phyloP scores from a whole-genome alignment of 345 rosid species.

The Laguncularia racemosa region DNA sequence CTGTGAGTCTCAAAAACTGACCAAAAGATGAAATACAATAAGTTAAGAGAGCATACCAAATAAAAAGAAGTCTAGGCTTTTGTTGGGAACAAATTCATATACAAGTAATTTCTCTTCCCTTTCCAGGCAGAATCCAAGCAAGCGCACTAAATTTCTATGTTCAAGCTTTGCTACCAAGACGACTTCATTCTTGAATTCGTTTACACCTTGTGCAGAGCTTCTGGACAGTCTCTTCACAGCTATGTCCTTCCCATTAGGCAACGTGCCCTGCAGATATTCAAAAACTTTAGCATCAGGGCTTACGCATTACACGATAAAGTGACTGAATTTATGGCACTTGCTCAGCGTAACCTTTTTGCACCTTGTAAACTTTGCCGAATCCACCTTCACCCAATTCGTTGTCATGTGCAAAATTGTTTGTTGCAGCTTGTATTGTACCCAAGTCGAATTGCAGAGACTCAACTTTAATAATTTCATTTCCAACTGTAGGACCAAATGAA shows the following conservation, averaged over 20 bases:
- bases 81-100: conserved; percentile 37
- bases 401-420: conserved; percentile 36
- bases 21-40: background rate
- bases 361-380: conserved; percentile 61
- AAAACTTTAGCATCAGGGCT: too few species aligned
- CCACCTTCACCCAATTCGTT: conserved; percentile 64
- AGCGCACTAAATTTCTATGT: conserved; percentile 37
- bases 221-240: conserved; percentile 40
- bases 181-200: conserved; percentile 32
- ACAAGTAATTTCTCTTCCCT: conserved; percentile 32
- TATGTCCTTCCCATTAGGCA: conserved; percentile 23
- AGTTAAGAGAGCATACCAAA: conserved; percentile 15
- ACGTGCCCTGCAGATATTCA: conserved; percentile 21
- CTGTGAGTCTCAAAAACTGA: background rate
- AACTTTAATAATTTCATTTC: conserved; percentile 16
- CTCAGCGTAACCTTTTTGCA: background rate
- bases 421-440: conserved; percentile 30
- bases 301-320: too few species aligned
- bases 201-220: conserved; percentile 29
- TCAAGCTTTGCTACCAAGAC: conserved; percentile 32
- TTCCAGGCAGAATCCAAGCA: conserved; percentile 35
- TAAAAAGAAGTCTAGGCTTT: conserved; percentile 29
- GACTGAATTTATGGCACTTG: background rate
- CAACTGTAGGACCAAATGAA: conserved; percentile 13
- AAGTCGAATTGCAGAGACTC: conserved; percentile 40